Conservation (phyloP, 2,329 filamentous ascomycete species). For the Pyrenochaeta sp. region DNA sequence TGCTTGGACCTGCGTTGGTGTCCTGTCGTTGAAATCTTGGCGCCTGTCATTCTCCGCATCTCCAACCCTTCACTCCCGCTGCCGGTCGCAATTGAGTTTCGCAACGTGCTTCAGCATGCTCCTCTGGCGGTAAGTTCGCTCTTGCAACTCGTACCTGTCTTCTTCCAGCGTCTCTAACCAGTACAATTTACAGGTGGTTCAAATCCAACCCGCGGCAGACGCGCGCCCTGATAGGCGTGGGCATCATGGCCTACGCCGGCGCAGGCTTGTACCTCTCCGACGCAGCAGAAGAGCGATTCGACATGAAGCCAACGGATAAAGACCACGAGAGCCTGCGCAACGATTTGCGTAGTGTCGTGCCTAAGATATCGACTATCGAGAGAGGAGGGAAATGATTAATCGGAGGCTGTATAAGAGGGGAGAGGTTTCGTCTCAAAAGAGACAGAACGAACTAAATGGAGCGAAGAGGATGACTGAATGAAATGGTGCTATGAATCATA, state of each 20-base stretch:
- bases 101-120: conserved; percentile 34
- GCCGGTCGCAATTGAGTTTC: conserved; percentile 2
- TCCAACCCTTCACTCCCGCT: conserved; percentile 11
- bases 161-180: neutral
- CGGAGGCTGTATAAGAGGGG: neutral
- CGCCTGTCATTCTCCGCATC: conserved; percentile 2
- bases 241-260: conserved; percentile 77
- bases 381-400: conserved; percentile 14
- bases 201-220: conserved; percentile 74
- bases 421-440: neutral
- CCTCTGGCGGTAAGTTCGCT: conserved; percentile 45
- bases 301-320: conserved; percentile 74
- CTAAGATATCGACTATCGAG: conserved; percentile 61
- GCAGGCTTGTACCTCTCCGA: conserved; percentile 78
- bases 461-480: neutral
- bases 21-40: neutral
- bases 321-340: conserved; percentile 73
- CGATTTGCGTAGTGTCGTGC: conserved; percentile 66
- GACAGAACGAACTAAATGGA: neutral
- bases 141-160: too few relatives aligned
- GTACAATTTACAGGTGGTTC: conserved; percentile 58
- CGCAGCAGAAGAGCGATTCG: conserved; percentile 74
- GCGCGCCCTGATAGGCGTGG: conserved; percentile 74
- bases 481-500: too few relatives aligned
- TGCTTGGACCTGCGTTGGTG: neutral